These are phyloP conservation scores for Fusarium verrucosum DNA, from an alignment of 2,329 filamentous ascomycete species.

Conservation along the genomic window DNA sequence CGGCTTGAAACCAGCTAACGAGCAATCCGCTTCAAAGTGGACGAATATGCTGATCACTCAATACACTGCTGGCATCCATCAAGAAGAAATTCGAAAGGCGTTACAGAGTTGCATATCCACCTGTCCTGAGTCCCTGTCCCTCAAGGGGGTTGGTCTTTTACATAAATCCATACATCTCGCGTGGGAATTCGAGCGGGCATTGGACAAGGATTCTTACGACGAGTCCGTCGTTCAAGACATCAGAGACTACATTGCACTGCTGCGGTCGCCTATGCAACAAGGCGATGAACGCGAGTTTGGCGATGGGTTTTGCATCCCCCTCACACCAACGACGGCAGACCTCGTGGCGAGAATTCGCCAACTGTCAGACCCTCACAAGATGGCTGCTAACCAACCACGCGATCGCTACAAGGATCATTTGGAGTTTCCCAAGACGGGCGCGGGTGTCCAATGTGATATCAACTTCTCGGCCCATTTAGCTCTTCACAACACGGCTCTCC, in stretches of 20 bases:
- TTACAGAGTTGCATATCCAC: constrained; percentile 45
- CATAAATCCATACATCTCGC: constrained; percentile 68
- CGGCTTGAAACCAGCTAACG: constrained; percentile 14
- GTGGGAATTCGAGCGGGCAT: constrained; percentile 62
- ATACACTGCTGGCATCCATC: constrained; percentile 64
- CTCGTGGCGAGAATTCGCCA: constrained; percentile 56
- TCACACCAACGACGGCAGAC: constrained; percentile 46
- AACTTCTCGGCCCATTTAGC: constrained; percentile 89
- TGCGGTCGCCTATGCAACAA: constrained; percentile 53
- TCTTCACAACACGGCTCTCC: constrained; percentile 82
- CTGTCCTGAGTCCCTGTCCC: constrained; percentile 25
- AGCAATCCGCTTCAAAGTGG: constrained; percentile 5
- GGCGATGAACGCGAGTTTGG: neutral
- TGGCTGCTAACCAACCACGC: constrained; percentile 60
- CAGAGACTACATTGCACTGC: constrained; percentile 60
- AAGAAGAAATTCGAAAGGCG: constrained; percentile 55
- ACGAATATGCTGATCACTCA: constrained; percentile 48
- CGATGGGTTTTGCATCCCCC: constrained; percentile 49
- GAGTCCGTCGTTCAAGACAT: constrained; percentile 51
- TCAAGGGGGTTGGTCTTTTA: constrained; percentile 56
- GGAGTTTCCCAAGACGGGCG: constrained; percentile 79
- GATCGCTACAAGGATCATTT: constrained; percentile 68
- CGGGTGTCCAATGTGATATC: constrained; percentile 90
- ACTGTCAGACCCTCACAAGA: constrained; percentile 60
- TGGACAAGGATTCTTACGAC: constrained; percentile 59